These are phyloP conservation scores for Suillus spraguei DNA, from an alignment of 768 basidiomycete species.

Conservation along the genomic window DNA sequence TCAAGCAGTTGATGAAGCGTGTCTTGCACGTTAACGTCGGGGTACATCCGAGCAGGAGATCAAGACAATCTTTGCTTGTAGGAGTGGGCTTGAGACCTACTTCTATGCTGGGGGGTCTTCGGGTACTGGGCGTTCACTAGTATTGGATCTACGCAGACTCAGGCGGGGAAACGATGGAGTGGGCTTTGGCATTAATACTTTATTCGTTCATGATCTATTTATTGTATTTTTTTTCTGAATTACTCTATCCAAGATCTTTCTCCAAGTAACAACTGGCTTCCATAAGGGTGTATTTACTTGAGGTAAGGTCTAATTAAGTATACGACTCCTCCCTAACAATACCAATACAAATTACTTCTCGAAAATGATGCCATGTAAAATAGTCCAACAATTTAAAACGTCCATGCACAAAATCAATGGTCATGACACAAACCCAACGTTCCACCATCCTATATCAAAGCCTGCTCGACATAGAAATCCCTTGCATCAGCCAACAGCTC, in stretches of 20 bases:
- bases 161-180: slow-evolving; percentile 22
- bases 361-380: not conserved
- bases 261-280: not conserved
- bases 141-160: slow-evolving; percentile 10
- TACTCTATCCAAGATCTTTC: not conserved
- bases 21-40: slow-evolving; percentile 19
- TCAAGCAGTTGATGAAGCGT: slow-evolving; percentile 26
- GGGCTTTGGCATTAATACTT: slow-evolving; percentile 23
- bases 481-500: slow-evolving; percentile 32
- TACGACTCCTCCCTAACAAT: not conserved
- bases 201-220: not conserved
- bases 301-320: not conserved
- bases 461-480: slow-evolving; percentile 38
- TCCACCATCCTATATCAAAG: slow-evolving; percentile 24
- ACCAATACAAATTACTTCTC: slow-evolving; percentile 8
- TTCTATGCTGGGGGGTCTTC: slow-evolving; percentile 12
- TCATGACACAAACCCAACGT: not conserved
- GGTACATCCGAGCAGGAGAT: slow-evolving; percentile 1
- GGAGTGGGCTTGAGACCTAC: slow-evolving; percentile 5
- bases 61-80: slow-evolving; percentile 13
- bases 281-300: not conserved
- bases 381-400: not conserved
- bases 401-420: not conserved
- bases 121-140: slow-evolving; percentile 27
- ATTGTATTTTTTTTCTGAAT: not conserved